Percentiles rank a stretch among this genome's conserved stretches.
Evolutionary conservation across 2,329 filamentous ascomycete species (phyloP).

Genomic region (Colletotrichum plurivorum): DNA sequence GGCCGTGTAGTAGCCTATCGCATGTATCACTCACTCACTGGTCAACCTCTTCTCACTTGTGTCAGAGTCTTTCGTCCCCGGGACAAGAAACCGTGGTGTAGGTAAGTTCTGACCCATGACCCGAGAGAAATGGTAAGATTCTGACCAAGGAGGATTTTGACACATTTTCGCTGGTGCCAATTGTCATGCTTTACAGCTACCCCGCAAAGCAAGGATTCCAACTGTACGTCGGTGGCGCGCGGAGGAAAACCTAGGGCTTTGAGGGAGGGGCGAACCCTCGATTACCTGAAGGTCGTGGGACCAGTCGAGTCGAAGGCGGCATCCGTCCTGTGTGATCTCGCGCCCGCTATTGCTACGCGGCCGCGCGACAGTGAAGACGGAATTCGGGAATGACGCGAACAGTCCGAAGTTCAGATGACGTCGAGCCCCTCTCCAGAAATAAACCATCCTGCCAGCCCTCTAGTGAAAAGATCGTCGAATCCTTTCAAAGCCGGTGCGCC

Average conservation of each 20-base stretch:
- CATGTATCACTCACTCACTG: too few species aligned
- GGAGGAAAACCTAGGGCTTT: not conserved
- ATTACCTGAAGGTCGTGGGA: too few species aligned
- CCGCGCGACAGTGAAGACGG: too few species aligned
- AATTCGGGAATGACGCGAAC: not conserved
- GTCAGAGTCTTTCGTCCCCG: too few species aligned
- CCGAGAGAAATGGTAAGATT: not conserved
- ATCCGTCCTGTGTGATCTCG: too few species aligned
- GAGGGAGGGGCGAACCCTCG: too few species aligned
- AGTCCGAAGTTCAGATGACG: constrained; percentile 2
- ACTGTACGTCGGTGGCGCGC: not conserved
- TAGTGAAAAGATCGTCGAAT: not conserved
- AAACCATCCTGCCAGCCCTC: not conserved
- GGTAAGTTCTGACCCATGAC: not conserved
- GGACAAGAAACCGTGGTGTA: not conserved
- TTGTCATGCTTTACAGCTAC: not conserved
- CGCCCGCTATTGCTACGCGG: too few species aligned
- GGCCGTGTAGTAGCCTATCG: too few species aligned
- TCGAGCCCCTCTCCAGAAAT: not conserved
- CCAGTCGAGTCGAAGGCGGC: too few species aligned
- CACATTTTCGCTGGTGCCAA: not conserved
- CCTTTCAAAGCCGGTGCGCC: not conserved
- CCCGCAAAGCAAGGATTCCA: not conserved
- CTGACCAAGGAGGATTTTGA: not conserved
- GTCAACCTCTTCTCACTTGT: too few species aligned